Evolutionary conservation across 78 protist species (phyloP), one percentile per base, ranked within the genome.

Genomic region (Dictyostelium brefeldianum): DNA sequence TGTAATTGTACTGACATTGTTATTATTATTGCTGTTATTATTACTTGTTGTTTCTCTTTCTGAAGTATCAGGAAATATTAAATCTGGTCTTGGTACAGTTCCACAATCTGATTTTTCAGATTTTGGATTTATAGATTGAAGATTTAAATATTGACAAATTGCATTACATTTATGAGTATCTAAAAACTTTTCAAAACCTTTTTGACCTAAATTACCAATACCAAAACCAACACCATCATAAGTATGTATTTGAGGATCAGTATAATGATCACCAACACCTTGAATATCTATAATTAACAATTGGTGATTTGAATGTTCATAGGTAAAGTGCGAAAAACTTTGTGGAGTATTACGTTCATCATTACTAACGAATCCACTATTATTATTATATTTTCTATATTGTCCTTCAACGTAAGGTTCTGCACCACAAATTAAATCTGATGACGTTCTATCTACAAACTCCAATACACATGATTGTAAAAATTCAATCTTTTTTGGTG

Each of bases 161-260:
- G 92, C 85, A 81, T 96, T 96, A 90, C 99, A 97, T 41, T 89
- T 78, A 81, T 97, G 99, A 36, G 90, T 73, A 25, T 75, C 57
- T 50, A 97, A 57, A 80, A 97, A 97, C 79, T 73, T 43, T 53
- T 89, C 81, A 22, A 97, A 85, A 5, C 98, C 98, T 36, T 59
- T 57, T 41, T 82, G n/a, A 8, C 98, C 97, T 1, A 97, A 82
- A 73, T 97, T 93, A 20, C 98, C 98, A 75, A 83, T 74, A 15
- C 98, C 98, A 48, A 95, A 96, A 6, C 93, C 93, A 11, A 64
- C 84, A 25, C 93, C 93, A 51, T 92, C 95, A 41, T 80, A 77
- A 36, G 98, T 92, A 65, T 97, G 99, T 5, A 97, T 90, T 54
- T 98, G 99, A 8, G 98, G 98, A 18, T 98, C 98, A 29, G 99